Evolutionary conservation across 371 early-diverging fungal genomes (phyloP).

Genomic region (Capillidium heterosporum): DNA sequence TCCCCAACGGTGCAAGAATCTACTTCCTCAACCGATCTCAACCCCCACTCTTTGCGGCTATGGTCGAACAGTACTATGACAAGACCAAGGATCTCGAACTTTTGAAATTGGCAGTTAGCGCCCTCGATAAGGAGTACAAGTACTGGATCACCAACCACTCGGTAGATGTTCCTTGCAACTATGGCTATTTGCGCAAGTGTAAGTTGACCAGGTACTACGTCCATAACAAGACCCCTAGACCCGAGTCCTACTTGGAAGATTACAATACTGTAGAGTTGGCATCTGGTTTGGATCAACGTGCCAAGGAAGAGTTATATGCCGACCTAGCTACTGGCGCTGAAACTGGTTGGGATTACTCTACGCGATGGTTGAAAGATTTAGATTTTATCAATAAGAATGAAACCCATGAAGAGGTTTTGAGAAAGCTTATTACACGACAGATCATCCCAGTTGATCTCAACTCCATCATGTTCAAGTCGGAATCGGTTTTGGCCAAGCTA

Average conservation of each 20-base stretch:
- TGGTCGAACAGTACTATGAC: conserved; percentile 42
- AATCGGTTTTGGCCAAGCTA: conserved; percentile 33
- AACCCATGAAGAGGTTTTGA: conserved; percentile 14
- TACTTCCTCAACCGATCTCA: conserved; percentile 80
- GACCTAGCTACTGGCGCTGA: conserved; percentile 73
- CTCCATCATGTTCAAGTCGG: conserved; percentile 55
- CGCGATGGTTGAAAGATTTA: conserved; percentile 38
- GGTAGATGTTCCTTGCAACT: conserved; percentile 13
- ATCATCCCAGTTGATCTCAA: conserved; percentile 78
- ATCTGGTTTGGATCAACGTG: conserved; percentile 9
- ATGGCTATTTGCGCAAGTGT: conserved; percentile 7
- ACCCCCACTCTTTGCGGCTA: conserved; percentile 57
- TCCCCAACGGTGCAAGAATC: conserved; percentile 18
- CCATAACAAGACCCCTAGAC: conserved; percentile 37
- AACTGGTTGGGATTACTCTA: conserved; percentile 77
- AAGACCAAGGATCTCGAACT: conserved; percentile 28
- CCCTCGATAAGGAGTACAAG: conserved; percentile 42
- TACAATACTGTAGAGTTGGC: conserved; percentile 22
- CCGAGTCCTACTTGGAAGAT: conserved; percentile 63
- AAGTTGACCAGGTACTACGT: conserved; percentile 38
- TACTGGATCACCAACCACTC: conserved; percentile 43
- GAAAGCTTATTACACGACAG: conserved; percentile 30
- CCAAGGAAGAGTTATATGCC: conserved; percentile 24
- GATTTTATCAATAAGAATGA: neutral
- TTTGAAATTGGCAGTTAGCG: conserved; percentile 24